Evolutionary conservation across 768 basidiomycete genomes (phyloP), one percentile per base, ranked within the genome.

Genomic region (Mrakia frigida): DNA sequence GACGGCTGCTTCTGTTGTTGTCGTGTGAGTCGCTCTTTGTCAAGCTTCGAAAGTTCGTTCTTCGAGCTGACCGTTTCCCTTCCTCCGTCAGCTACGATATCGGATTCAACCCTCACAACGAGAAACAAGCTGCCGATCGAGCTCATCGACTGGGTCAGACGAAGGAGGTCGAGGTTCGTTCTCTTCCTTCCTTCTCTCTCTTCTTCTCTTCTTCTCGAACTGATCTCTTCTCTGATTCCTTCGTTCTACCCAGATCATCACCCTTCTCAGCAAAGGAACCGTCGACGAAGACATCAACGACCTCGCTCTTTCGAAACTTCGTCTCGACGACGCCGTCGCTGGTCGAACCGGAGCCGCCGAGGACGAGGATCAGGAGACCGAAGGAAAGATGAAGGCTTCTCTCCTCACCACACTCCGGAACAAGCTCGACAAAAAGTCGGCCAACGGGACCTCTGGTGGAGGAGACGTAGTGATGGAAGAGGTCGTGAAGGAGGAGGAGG

Each of bases 141-240:
- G 94, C 94, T 35, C 98, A 98, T 83, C 91, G 97, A 37, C 97
- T 99, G 79, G 96, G 94, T 33, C 94, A 97, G 83, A 93, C 92
- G 82, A 80, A 68, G 78, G 82, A 74, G 46, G 76, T 77, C 23
- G 76, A 77, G 76, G 76, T 77, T 28, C 31, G 61, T n/a, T 75
- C 25, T 1, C 21, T 25, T 23, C 63, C 25, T 61, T 53, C 14
- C 43, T 60, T 37, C 37, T 25, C 56, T 14, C 25, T 37, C 21
- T 56, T 43, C 37, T 31, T 69, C 23, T 14, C 23, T 60, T 69
- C n/a, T 52, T 63, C 28, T 70, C 59, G 39, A 25, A 39, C 76
- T 80, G 80, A 25, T 50, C 23, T 41, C 39, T 73, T 52, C 37
- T 37, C n/a, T 18, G 25, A 1, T 28, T 31, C 52, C 16, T 14